Percentiles rank a stretch among this genome's conserved stretches.
phyloP scores from a whole-genome alignment of 1,284 basidiomycete genomes.

The Puccinia hordei region DNA sequence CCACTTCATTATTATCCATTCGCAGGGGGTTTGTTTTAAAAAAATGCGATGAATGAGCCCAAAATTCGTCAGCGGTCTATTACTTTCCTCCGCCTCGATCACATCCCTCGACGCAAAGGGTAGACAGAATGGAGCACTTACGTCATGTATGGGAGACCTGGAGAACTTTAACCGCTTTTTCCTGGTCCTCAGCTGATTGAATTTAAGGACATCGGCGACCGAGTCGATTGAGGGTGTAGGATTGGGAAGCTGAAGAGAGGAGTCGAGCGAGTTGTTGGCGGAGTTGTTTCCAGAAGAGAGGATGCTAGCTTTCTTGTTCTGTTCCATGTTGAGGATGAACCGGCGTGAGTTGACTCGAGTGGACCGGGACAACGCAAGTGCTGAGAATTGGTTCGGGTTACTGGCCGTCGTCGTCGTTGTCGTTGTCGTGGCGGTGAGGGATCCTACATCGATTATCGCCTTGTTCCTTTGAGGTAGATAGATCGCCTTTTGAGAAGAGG shows the following conservation, averaged over 20 bases:
- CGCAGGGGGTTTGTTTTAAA: neutral
- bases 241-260: neutral
- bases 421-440: constrained; percentile 55
- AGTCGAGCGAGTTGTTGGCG: neutral
- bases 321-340: constrained; percentile 88
- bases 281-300: constrained; percentile 5
- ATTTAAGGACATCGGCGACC: constrained; percentile 74
- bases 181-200: constrained; percentile 94
- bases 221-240: constrained; percentile 55
- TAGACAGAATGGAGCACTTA: constrained; percentile 76
- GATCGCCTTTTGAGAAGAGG: constrained; percentile 83
- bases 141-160: constrained; percentile 94
- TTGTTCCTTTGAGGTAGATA: constrained; percentile 70
- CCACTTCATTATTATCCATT: constrained; percentile 17
- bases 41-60: neutral
- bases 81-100: neutral
- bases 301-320: constrained; percentile 71
- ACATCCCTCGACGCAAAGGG: too few species aligned
- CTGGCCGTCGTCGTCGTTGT: constrained; percentile 63
- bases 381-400: constrained; percentile 62
- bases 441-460: constrained; percentile 61
- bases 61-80: neutral
- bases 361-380: constrained; percentile 77
- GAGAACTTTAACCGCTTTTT: constrained; percentile 98
- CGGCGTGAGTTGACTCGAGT: constrained; percentile 93